Evolutionary conservation across 148 eudicot genomes (phyloP).

Genomic region (Rheum nobile): DNA sequence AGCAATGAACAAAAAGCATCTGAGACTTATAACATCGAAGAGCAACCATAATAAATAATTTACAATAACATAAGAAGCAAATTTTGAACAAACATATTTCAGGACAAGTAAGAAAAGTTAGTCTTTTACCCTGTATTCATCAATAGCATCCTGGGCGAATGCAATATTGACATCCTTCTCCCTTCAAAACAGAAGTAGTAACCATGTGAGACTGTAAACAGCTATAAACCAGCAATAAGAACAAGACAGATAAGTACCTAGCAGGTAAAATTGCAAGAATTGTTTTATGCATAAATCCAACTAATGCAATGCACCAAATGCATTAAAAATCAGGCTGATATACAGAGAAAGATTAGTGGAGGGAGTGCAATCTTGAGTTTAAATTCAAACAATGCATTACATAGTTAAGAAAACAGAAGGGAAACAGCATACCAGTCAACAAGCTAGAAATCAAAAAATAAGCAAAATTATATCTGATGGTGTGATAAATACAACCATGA

Average conservation of each 20-base stretch:
- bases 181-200: constrained; percentile 32
- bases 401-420: neutral
- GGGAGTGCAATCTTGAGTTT: neutral
- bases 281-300: neutral
- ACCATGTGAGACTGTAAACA: neutral
- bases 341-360: neutral
- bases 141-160: constrained; percentile 80
- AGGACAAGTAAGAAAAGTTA: neutral
- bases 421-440: neutral
- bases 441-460: neutral
- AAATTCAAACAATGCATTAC: neutral
- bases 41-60: neutral
- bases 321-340: neutral
- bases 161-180: constrained; percentile 80
- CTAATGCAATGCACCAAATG: neutral
- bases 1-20: neutral
- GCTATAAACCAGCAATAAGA: neutral
- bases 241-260: neutral
- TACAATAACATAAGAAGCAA: neutral
- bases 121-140: constrained; percentile 65
- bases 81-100: constrained; percentile 1
- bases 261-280: neutral
- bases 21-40: neutral
- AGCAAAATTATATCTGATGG: neutral
- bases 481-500: neutral